phyloP scores from a whole-genome alignment of 306 rosid genomes.

The Trifolium dubium region DNA sequence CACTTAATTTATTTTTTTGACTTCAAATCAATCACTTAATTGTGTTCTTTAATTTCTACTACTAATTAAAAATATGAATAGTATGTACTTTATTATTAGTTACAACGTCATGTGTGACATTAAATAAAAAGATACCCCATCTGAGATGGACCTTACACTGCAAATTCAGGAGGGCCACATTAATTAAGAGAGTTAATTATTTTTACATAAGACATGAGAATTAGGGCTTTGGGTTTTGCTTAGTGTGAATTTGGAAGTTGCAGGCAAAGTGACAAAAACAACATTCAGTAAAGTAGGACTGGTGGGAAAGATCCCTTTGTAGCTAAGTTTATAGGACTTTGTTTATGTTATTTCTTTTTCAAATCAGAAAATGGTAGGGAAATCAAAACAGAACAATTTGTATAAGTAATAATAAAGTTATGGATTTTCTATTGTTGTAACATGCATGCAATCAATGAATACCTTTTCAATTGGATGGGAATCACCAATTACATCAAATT shows the following conservation, averaged over 20 bases:
- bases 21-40: too few relatives aligned
- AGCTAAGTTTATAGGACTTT: conserved; percentile 58
- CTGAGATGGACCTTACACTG: conserved; percentile 65
- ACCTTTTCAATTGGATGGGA: conserved; percentile 16
- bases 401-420: conserved; percentile 19
- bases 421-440: conserved; percentile 29
- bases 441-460: conserved; percentile 29
- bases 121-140: conserved; percentile 46
- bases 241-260: conserved; percentile 51
- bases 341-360: conserved; percentile 64
- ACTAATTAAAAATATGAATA: conserved; percentile 17
- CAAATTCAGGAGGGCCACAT: conserved; percentile 41
- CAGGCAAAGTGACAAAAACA: conserved; percentile 48
- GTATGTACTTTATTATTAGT: not conserved
- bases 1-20: too few relatives aligned
- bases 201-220: conserved; percentile 68
- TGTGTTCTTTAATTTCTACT: not conserved
- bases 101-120: conserved; percentile 36
- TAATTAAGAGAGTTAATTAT: conserved; percentile 53
- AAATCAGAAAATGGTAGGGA: conserved; percentile 34
- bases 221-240: conserved; percentile 57
- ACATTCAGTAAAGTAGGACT: conserved; percentile 53
- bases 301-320: conserved; percentile 53
- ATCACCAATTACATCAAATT: conserved; percentile 35
- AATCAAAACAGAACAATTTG: conserved; percentile 24